Evolutionary conservation across 306 rosid species (phyloP).

Genomic region (Dalbergia cultrata): DNA sequence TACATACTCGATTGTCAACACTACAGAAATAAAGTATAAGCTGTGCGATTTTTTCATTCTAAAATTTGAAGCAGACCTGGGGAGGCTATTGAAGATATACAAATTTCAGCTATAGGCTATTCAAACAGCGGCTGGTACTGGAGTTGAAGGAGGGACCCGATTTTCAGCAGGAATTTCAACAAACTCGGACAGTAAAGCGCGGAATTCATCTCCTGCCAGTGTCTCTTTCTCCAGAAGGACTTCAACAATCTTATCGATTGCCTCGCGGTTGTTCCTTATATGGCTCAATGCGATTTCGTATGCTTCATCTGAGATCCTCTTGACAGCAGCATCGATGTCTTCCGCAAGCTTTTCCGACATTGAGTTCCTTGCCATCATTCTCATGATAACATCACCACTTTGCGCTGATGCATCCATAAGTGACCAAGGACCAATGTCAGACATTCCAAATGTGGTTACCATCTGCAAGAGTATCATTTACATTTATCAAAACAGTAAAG

Average conservation of each 20-base stretch:
- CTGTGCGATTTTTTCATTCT: slow-evolving; percentile 43
- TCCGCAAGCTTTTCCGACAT: slow-evolving; percentile 95
- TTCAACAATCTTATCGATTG: slow-evolving; percentile 90
- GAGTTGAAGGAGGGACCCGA: slow-evolving; percentile 69
- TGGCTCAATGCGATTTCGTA: slow-evolving; percentile 77
- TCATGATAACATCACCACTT: slow-evolving; percentile 89
- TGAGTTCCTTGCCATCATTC: slow-evolving; percentile 99
- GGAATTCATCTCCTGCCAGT: slow-evolving; percentile 84
- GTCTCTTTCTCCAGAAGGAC: slow-evolving; percentile 92
- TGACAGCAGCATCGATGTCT: slow-evolving; percentile 86
- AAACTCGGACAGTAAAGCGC: slow-evolving; percentile 80
- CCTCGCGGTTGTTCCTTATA: slow-evolving; percentile 92
- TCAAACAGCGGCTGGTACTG: slow-evolving; percentile 71
- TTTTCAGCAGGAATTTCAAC: slow-evolving; percentile 86
- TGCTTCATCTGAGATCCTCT: slow-evolving; percentile 83
- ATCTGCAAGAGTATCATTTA: slow-evolving; percentile 66
- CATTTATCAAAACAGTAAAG: slow-evolving; percentile 27
- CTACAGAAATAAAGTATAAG: slow-evolving; percentile 35
- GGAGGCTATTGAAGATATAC: slow-evolving; percentile 44
- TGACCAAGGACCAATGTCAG: slow-evolving; percentile 98
- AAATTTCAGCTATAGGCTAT: slow-evolving; percentile 46
- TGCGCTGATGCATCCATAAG: slow-evolving; percentile 82
- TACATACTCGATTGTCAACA: slow-evolving; percentile 49
- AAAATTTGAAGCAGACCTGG: slow-evolving; percentile 41
- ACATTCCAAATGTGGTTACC: slow-evolving; percentile 98